These are phyloP conservation scores for Dillenia suffruticosa DNA, from an alignment of 164 flowering plant genomes.

Conservation along the genomic window DNA sequence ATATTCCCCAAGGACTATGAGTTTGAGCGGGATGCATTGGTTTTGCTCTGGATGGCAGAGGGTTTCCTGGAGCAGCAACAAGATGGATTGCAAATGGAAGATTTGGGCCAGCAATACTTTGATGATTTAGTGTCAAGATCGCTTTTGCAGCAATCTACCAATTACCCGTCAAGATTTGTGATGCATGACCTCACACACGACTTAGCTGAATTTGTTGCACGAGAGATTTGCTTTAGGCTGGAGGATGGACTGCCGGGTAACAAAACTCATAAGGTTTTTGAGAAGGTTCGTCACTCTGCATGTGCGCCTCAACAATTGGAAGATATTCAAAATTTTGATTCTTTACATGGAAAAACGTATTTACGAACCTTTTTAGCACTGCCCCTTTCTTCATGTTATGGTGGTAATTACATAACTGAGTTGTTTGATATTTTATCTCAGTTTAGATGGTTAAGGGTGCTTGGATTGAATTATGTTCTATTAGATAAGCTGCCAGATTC, in stretches of 20 bases:
- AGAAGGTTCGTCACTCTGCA: neutral
- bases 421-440: neutral
- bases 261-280: neutral
- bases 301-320: neutral
- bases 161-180: neutral
- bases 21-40: constrained; percentile 1
- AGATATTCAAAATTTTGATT: neutral
- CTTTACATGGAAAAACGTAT: neutral
- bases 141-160: neutral
- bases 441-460: neutral
- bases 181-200: neutral
- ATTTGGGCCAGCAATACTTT: neutral
- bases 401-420: too few species aligned
- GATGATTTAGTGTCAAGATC: neutral
- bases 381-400: too few species aligned
- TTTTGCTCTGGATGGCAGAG: constrained; percentile 1
- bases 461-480: neutral
- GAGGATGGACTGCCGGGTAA: neutral
- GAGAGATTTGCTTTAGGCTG: neutral
- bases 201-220: neutral
- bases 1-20: neutral
- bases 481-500: neutral
- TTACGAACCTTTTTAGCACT: neutral
- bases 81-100: neutral
- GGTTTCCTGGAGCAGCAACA: neutral